Evolutionary conservation across 2,329 filamentous ascomycete species (phyloP).

Genomic region (Aureobasidium zeae): DNA sequence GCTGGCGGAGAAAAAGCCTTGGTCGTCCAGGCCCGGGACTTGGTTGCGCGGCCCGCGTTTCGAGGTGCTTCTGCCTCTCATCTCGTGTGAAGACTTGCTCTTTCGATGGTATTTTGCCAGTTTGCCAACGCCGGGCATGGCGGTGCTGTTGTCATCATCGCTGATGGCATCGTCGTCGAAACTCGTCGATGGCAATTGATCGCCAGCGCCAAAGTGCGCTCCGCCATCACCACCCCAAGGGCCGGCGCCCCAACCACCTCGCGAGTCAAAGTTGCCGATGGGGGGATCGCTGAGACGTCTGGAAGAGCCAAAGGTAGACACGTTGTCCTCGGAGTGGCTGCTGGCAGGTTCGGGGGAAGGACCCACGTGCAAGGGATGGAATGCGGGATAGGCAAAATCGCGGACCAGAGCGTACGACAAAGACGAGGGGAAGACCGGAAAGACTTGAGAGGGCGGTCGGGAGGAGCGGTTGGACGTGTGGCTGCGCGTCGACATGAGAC

Average conservation of each 20-base stretch:
- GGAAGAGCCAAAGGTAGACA: conserved; percentile 82
- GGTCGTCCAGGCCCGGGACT: conserved; percentile 11
- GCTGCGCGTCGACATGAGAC: conserved; percentile 13
- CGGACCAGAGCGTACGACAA: conserved; percentile 82
- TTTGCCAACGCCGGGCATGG: no score
- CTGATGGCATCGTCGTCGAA: conserved; percentile 22
- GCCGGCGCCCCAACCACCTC: conserved; percentile 49
- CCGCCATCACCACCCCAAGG: conserved; percentile 34
- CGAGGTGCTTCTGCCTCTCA: conserved; percentile 1
- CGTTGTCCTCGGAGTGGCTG: conserved; percentile 42
- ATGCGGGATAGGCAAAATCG: conserved; percentile 83
- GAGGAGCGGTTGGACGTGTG: conserved; percentile 15
- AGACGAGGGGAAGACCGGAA: conserved; percentile 75
- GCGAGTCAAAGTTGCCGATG: conserved; percentile 66
- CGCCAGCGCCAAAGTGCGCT: conserved; percentile 22
- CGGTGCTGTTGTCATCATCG: conserved; percentile 18
- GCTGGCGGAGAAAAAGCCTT: conserved; percentile 12
- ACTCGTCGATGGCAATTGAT: conserved; percentile 27
- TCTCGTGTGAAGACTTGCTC: conserved; percentile 66
- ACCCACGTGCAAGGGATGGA: conserved; percentile 86
- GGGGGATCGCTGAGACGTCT: conserved; percentile 36
- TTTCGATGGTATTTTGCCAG: conserved; percentile 25
- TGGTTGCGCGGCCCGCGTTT: conserved; percentile 13
- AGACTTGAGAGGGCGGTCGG: conserved; percentile 38
- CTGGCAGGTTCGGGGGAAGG: conserved; percentile 56